phyloP scores from a whole-genome alignment of 192 early-diverging fungal genomes.

The Hyaloraphidium curvatum region DNA sequence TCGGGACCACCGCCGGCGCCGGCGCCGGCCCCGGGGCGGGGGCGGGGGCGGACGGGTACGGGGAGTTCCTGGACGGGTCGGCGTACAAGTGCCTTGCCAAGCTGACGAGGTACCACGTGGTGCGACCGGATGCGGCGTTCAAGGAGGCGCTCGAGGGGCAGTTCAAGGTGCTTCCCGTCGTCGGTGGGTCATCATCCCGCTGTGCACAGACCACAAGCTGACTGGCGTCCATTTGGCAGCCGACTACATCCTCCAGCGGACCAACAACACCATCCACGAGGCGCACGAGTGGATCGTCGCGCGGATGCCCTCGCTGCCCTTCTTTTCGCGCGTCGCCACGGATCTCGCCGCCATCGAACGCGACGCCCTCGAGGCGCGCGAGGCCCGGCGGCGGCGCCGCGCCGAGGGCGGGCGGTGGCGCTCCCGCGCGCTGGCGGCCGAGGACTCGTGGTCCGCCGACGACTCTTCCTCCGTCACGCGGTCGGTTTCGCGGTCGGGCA shows the following conservation, averaged over 20 bases:
- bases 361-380: no score
- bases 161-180: neutral
- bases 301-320: neutral
- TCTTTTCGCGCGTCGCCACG: neutral
- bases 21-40: neutral
- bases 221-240: no score
- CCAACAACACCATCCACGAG: conserved; percentile 20
- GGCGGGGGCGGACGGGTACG: neutral
- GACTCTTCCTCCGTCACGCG: no score
- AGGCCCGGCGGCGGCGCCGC: no score
- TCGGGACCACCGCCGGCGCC: neutral
- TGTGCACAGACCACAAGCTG: no score
- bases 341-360: neutral
- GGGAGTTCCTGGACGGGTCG: neutral
- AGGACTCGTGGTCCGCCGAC: no score
- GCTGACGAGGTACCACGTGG: neutral
- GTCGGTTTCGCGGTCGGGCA: no score
- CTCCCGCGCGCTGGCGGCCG: no score
- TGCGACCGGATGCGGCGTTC: neutral
- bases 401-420: no score
- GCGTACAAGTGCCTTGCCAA: neutral
- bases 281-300: conserved; percentile 12
- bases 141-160: neutral
- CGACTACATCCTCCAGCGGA: conserved; percentile 19
- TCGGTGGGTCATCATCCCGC: neutral